A percentile compares a stretch with the other conserved stretches of the same genome.
Evolutionary conservation across 371 early-diverging fungal species (phyloP).

Genomic region (Mucor sp.): DNA sequence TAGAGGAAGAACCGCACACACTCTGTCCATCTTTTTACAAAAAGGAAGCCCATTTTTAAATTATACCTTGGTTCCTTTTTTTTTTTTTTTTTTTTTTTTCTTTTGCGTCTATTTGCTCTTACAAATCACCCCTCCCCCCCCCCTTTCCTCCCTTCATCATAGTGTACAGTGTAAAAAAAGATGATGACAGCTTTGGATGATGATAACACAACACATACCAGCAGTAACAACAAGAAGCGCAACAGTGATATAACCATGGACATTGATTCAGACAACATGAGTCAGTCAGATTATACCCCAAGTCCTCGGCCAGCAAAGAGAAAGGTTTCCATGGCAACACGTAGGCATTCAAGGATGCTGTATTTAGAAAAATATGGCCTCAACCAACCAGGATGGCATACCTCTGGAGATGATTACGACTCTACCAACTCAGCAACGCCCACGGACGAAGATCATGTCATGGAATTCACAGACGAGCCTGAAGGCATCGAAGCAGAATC

Average conservation of each 20-base stretch:
- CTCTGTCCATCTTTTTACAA: background rate
- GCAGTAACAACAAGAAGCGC: background rate
- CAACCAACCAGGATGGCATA: conserved; percentile 29
- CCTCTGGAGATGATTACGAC: conserved; percentile 16
- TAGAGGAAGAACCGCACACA: background rate
- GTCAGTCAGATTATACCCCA: conserved; percentile 15
- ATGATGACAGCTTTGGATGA: background rate
- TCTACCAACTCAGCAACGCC: background rate
- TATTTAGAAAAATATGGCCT: conserved; percentile 38
- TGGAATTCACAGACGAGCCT: conserved; percentile 14
- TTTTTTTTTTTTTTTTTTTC: background rate
- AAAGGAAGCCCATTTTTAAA: background rate
- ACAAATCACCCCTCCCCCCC: background rate
- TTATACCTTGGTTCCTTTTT: background rate
- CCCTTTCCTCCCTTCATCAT: background rate
- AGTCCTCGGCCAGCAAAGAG: conserved; percentile 1
- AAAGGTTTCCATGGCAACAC: conserved; percentile 20
- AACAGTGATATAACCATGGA: background rate
- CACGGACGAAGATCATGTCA: background rate
- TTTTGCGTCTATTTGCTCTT: background rate
- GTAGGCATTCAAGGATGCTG: conserved; percentile 26
- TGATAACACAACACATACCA: background rate
- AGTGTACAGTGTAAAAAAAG: background rate
- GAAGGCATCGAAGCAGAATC: conserved; percentile 1
- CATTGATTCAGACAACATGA: conserved; percentile 1